Evolutionary conservation across 495 filamentous ascomycete genomes (phyloP), one percentile per base, ranked within the genome.

Genomic region (Thozetella sp.): DNA sequence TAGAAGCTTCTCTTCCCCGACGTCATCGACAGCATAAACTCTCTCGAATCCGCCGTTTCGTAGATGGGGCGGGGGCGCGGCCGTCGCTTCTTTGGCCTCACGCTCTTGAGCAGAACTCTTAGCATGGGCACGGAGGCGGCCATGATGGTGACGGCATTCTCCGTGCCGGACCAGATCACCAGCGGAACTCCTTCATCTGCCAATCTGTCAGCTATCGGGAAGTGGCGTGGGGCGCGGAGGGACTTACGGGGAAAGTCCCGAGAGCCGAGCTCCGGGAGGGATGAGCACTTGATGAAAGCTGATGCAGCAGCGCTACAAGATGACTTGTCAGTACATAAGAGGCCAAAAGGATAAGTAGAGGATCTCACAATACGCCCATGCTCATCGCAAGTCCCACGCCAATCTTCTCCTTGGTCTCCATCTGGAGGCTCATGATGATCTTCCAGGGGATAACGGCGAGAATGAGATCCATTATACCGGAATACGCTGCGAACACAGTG

Each of bases 401-500:
- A 30, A 58, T 54, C 55, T 71, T 73, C 26, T 73, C 71, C 53
- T 62, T 71, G 19, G 59, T 59, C 20, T 70, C 53, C 62, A 73
- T 71, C 27, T 68, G 61, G 22, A 73, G 25, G 22, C 45, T 60
- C 57, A 71, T 67, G 59, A 71, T 65, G 34, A 73, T 68, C 26
- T 56, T 60, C 68, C 71, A 73, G 0, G 71, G 63, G 10, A 70
- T 63, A 13, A 60, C 10, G 22, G 55, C 59, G 13, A 60, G 53
- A 2, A 55, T 45, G 1, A 63, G 34, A 17, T 63, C 63, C 53
- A 58, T 55, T 30, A 68, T 63, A 27, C 66, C 71, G 0, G 71
- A 73, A 25, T 73, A 73, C n/a, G 64, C 71, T 69, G 25, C 59
- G 53, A 10, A 10, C n/a, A n/a, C n/a, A n/a, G n/a, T n/a, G n/a